Evolutionary conservation across 257 asterid genomes (phyloP).

Genomic region (Primulina huaijiensis): DNA sequence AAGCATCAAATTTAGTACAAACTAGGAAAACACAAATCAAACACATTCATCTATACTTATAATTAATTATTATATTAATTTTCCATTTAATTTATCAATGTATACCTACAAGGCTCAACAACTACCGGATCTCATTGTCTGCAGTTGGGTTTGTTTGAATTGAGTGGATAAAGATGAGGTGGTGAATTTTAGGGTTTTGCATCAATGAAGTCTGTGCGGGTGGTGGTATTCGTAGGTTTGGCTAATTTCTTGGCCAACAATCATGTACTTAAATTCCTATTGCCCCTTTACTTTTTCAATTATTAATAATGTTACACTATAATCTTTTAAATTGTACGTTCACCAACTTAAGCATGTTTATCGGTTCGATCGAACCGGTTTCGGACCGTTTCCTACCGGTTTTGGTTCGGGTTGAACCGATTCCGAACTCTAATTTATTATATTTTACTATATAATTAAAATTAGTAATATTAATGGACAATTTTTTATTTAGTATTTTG

Average conservation of each 20-base stretch:
- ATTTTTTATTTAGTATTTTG: too few species aligned
- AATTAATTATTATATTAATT: too few species aligned
- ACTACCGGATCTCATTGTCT: background rate
- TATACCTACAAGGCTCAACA: background rate
- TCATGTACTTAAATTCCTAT: slow-evolving; percentile 6
- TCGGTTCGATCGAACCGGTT: too few species aligned
- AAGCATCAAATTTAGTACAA: slow-evolving; percentile 38
- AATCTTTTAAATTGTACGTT: too few species aligned
- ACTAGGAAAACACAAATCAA: slow-evolving; percentile 21
- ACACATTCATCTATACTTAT: background rate
- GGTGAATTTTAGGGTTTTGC: slow-evolving; percentile 47
- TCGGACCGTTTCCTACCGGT: too few species aligned
- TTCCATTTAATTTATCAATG: background rate
- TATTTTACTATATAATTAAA: too few species aligned
- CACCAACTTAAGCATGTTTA: too few species aligned
- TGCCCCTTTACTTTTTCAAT: slow-evolving; percentile 23
- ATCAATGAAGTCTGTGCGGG: background rate
- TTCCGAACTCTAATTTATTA: too few species aligned
- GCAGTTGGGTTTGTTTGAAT: slow-evolving; percentile 18
- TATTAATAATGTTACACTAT: too few species aligned
- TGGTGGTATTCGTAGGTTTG: slow-evolving; percentile 1
- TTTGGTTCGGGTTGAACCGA: too few species aligned
- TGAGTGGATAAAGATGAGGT: slow-evolving; percentile 21
- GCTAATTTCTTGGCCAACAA: slow-evolving; percentile 32
- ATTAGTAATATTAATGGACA: too few species aligned